phyloP scores from a whole-genome alignment of 2,329 filamentous ascomycete genomes.

The Exophiala sp. region DNA sequence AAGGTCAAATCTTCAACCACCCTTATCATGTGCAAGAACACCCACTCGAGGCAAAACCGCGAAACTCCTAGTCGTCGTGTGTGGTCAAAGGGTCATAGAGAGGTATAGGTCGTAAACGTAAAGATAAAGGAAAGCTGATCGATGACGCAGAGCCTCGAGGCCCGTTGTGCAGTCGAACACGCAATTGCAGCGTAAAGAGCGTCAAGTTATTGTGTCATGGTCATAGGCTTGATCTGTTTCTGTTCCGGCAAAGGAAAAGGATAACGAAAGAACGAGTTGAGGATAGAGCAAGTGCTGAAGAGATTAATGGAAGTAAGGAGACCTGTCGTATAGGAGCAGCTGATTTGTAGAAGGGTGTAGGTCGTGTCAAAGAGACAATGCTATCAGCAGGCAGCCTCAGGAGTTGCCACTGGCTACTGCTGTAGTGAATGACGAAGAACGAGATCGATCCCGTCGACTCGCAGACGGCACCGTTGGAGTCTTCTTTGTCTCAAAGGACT shows the following conservation, averaged over 20 bases:
- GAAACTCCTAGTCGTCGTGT: conserved; percentile 29
- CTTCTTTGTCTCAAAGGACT: conserved; percentile 13
- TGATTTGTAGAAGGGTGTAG: conserved; percentile 6
- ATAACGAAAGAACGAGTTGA: conserved; percentile 4
- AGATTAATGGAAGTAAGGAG: conserved; percentile 6
- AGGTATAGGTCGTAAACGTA: conserved; percentile 26
- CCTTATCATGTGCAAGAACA: conserved; percentile 22
- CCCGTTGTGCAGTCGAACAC: conserved; percentile 29
- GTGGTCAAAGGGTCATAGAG: conserved; percentile 29
- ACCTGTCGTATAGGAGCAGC: conserved; percentile 12
- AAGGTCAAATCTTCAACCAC: conserved; percentile 22
- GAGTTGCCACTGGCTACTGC: conserved; percentile 10
- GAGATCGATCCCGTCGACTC: conserved; percentile 4
- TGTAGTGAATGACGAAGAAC: conserved; percentile 5
- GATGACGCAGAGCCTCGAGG: conserved; percentile 28
- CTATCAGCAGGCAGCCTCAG: conserved; percentile 20
- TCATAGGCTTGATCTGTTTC: conserved; percentile 18
- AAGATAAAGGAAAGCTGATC: conserved; percentile 25
- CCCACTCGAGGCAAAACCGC: conserved; percentile 16
- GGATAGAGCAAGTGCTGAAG: conserved; percentile 4
- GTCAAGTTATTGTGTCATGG: conserved; percentile 27
- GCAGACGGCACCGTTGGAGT: conserved; percentile 4
- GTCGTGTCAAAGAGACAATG: conserved; percentile 13
- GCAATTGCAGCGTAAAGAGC: conserved; percentile 22
- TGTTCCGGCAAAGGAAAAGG: conserved; percentile 23